Evolutionary conservation across 2,329 filamentous ascomycete genomes (phyloP), one percentile per base, ranked within the genome.

Genomic region (Xylaria sp.): DNA sequence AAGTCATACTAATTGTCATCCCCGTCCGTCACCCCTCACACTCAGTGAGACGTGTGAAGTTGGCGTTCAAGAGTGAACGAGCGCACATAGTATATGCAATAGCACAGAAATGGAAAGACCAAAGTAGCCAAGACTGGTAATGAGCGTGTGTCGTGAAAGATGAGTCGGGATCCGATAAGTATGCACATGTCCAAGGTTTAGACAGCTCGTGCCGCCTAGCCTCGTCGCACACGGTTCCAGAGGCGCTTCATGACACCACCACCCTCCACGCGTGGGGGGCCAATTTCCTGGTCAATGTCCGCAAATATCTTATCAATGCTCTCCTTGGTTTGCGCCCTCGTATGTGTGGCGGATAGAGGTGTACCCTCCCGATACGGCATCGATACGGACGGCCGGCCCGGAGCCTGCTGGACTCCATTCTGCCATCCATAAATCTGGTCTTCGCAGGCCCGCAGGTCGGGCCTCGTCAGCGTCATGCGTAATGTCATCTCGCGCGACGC

Each of bases 381-480:
- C 34, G 62, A 44, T 42, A 63, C 65, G 2, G 64, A 63, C 22
- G 49, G 47, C 71, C 60, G 75, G 62, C 38, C 61, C 53, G 61
- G 39, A 54, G 62, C 54, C 70, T 71, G 66, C 17, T 63, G 55
- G n/a, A 52, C 66, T 37, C 65, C 62, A 26, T 75, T 75, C 65
- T 88, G 83, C 85, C 86, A 90, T 39, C 85, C 85, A 64, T 92
- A 90, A 16, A 90, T 79, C 56, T 87, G 80, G 9, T 88, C 84
- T 57, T 93, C 89, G 58, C 87, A 80, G 4, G 87, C 87, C 39
- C 92, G 86, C 44, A 97, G 80, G 69, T 97, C 93, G 0, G 92
- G 90, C 43, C 92, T 81, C 2, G 94, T 97, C 50, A 97, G 81
- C 0, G 93, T 97, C 92, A 97, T 96, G 44, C 92, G 90, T 44